These are phyloP conservation scores for Phyllosticta paracitricarpa DNA, from an alignment of 2,329 filamentous ascomycete species.

Conservation along the genomic window DNA sequence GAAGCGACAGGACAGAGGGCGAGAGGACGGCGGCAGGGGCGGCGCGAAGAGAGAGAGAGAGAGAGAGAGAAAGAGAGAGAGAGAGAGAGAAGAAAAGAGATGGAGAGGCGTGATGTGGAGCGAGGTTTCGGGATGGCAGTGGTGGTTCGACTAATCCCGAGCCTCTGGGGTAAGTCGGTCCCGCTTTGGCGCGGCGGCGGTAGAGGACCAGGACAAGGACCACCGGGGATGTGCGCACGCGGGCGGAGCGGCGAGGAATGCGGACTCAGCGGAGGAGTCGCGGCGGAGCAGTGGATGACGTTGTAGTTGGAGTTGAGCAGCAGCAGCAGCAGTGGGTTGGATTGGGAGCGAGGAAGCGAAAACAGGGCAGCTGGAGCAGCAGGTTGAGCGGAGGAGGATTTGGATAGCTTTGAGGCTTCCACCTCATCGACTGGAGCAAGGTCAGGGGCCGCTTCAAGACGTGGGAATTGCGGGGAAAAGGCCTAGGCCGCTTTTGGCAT, in stretches of 20 bases:
- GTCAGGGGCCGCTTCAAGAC: background rate
- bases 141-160: slow-evolving; percentile 8
- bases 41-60: background rate
- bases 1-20: slow-evolving; percentile 15
- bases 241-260: background rate
- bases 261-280: background rate
- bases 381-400: slow-evolving; percentile 3
- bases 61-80: background rate
- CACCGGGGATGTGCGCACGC: background rate
- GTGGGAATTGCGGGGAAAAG: background rate
- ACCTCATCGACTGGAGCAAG: background rate
- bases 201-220: background rate
- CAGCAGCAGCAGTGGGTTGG: background rate
- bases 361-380: background rate
- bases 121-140: slow-evolving; percentile 5
- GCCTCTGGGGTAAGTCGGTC: background rate
- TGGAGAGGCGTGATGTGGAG: slow-evolving; percentile 7
- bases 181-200: slow-evolving; percentile 7
- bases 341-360: background rate
- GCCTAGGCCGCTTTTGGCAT: background rate
- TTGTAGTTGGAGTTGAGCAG: background rate
- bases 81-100: background rate
- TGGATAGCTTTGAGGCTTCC: slow-evolving; percentile 1
- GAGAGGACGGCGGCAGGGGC: slow-evolving; percentile 17
- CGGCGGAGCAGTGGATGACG: background rate